Percentiles rank a stretch among this genome's conserved stretches.
phyloP scores from a whole-genome alignment of 371 early-diverging fungal species.

The Amoeboaphelidium occidentale region DNA sequence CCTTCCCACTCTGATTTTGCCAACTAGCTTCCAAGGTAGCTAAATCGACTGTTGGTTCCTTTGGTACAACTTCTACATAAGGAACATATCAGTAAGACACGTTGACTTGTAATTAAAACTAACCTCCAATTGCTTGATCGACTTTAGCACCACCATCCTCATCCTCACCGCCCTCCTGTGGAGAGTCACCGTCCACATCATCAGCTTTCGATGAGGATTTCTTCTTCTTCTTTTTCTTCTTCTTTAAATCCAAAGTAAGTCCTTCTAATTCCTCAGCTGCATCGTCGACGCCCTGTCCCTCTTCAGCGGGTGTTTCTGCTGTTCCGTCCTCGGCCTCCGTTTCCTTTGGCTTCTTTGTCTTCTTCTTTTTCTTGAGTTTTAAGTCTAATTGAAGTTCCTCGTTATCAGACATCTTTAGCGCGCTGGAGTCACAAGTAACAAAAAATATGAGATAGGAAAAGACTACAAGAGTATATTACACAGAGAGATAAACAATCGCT shows the following conservation, averaged over 20 bases:
- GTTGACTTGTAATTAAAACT: slow-evolving; percentile 7
- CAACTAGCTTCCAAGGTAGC: not conserved
- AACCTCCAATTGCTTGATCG: not conserved
- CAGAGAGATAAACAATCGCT: no score
- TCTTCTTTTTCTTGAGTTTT: slow-evolving; percentile 7
- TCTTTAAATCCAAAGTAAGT: slow-evolving; percentile 32
- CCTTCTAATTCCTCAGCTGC: slow-evolving; percentile 22
- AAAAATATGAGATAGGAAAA: no score
- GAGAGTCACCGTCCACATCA: slow-evolving; percentile 1
- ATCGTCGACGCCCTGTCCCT: no score
- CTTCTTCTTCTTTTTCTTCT: slow-evolving; percentile 87
- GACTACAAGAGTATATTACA: no score
- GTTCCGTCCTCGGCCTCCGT: slow-evolving; percentile 12
- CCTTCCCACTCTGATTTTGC: not conserved
- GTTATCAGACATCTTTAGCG: slow-evolving; percentile 20
- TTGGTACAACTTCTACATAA: not conserved
- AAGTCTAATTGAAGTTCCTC: slow-evolving; percentile 7
- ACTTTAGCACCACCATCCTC: slow-evolving; percentile 4
- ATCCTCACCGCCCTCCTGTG: not conserved
- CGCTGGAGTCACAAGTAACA: no score
- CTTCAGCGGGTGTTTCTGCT: slow-evolving; percentile 5
- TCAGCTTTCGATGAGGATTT: slow-evolving; percentile 8
- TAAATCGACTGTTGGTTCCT: not conserved
- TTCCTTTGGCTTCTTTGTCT: slow-evolving; percentile 9
- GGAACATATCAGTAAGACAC: not conserved